A percentile compares a stretch with the other conserved stretches of the same genome.
Conservation (phyloP, 306 rosid genomes). For the Prunus campanulata region DNA sequence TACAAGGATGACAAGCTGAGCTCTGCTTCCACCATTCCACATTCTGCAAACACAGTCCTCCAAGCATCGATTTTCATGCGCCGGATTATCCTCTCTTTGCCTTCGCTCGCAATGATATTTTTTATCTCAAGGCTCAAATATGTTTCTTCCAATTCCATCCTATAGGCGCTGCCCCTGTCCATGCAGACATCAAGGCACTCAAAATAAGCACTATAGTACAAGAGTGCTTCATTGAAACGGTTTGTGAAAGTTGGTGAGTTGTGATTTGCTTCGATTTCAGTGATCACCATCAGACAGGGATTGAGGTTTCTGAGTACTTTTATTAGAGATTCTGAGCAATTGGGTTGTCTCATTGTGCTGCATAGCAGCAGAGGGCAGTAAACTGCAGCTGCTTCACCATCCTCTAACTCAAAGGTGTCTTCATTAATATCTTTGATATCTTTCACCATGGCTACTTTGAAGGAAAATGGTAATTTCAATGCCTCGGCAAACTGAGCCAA, state of each 20-base stretch:
- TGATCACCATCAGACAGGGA: constrained; percentile 43
- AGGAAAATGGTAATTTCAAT: constrained; percentile 45
- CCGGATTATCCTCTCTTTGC: constrained; percentile 40
- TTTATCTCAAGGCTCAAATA: constrained; percentile 36
- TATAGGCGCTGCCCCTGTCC: constrained; percentile 31
- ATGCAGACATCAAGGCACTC: constrained; percentile 49
- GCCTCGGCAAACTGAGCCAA: constrained; percentile 35
- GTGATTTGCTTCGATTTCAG: constrained; percentile 56
- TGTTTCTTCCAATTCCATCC: constrained; percentile 30
- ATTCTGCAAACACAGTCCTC: constrained; percentile 49
- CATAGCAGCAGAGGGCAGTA: constrained; percentile 29
- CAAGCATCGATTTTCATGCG: constrained; percentile 58
- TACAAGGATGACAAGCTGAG: constrained; percentile 43
- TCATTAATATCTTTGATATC: constrained; percentile 32
- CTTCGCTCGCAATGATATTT: constrained; percentile 47
- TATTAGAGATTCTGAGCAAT: constrained; percentile 43
- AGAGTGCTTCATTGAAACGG: constrained; percentile 57
- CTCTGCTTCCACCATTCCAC: constrained; percentile 53
- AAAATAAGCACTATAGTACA: constrained; percentile 45
- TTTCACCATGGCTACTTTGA: constrained; percentile 41
- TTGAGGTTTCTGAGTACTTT: constrained; percentile 34
- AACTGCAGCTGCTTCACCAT: constrained; percentile 45
- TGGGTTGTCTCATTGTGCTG: constrained; percentile 24
- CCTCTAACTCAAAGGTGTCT: constrained; percentile 37
- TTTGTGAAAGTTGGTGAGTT: constrained; percentile 47